These are phyloP conservation scores for Daucus carota DNA, from an alignment of 129 eudicot genomes.

Conservation along the genomic window DH1_v3.0 NC_030386.2:28387001-28387500, in stretches of 20 bases:
- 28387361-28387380: constrained; percentile 4
- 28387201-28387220: constrained; percentile 80
- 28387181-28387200: constrained; percentile 58
- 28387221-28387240: constrained; percentile 85
- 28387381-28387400: background rate
- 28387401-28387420: background rate
- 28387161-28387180: background rate
- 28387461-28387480: constrained; percentile 40
- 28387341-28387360: constrained; percentile 42
- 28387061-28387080: background rate
- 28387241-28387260: constrained; percentile 42
- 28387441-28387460: constrained; percentile 65
- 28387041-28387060: background rate
- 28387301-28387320: constrained; percentile 67
- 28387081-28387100: background rate
- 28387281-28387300: constrained; percentile 61
- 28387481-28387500: constrained; percentile 41
- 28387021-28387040: background rate
- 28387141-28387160: background rate
- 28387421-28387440: constrained; percentile 52
- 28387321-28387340: constrained; percentile 77
- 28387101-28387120: background rate
- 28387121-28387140: background rate
- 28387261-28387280: constrained; percentile 61
- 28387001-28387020: background rate